Base-by-base conservation (phyloP, 768 basidiomycete genomes). In the Agaricus sinodeliciosus region DNA sequence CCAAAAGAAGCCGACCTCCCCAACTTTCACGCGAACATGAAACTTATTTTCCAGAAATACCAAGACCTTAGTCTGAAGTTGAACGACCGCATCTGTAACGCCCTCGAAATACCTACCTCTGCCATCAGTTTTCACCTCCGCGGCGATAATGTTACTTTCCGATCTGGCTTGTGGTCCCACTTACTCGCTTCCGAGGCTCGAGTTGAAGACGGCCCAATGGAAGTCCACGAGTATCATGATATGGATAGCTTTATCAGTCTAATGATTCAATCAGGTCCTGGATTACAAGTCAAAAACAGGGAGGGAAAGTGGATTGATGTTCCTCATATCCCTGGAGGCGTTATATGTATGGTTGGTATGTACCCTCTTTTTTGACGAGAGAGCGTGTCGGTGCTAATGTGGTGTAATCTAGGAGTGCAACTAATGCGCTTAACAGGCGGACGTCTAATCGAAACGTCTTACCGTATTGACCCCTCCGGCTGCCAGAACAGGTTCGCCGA, bases 361-460 rank as follows among this genome's bases (percentile, higher is more conserved):
- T 41, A 27, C 19, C 39, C n/a, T 16, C 26, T 12, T 43, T 22
- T 18, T 22, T 19, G 7, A 12, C 25, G 4, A 13, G 13, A 43
- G 11, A 5, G 22, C 3, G 22, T 22, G 22, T 2, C 8, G 42
- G 25, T 12, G 42, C 42, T 43, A 13, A 43, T 22, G 18, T 13
- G 22, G 26, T 9, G 15, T 22, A 22, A 34, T 4, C 6, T 31
- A 49, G 48, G 48, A 28, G 26, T 41, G 48, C 48, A 49, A 31
- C 25, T 49, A 2, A 49, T 41, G 48, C 48, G 48, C 12, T 49
- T 49, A 26, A 49, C 48, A 9, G 48, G 48, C 7, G 48, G 48
- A 16, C 37, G 39, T n/a, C 22, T 49, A 26, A 28, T 31, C 13
- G 48, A 15, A 9, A 49, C 48, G 40, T 8, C 48, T 18, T 49